Evolutionary conservation across 2,329 filamentous ascomycete species (phyloP), one percentile per base, ranked within the genome.

Genomic region (Sporothrix luriei): DNA sequence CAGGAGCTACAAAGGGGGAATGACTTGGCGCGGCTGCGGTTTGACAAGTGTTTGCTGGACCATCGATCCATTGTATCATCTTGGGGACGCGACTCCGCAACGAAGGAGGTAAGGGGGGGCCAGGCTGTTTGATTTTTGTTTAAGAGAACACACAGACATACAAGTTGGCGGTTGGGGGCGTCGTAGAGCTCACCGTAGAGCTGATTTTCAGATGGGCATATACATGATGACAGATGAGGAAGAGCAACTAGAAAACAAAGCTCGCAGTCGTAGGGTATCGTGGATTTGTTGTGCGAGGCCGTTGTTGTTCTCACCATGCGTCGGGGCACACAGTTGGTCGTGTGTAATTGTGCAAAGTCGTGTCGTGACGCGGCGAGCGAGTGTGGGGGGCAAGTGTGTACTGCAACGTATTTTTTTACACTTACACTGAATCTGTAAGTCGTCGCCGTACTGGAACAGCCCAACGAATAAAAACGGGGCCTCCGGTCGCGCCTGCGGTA

Each of bases 51-150:
- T 70, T 70, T 74, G 72, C 73, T 72, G 70, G 73, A 74, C 74
- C 74, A 70, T 64, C 73, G 72, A 75, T 76, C 74, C 74, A 71
- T 72, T 73, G 75, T 76, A 76, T 75, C 75, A 76, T 69, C 71
- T 62, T 62, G 57, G 38, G 74, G 70, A 76, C 73, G 4, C 46
- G 10, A 64, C 67, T 69, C 48, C 59, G 40, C 74, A 68, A 77
- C 74, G 11, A 75, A 72, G 51, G 62, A 70, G 69, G 4, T 55
- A 33, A 43, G 40, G 40, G 40, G 40, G 14, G 40, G 4, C 6
- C 4, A 16, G 40, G 40, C 74, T 74, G 74, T 74, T 71, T 66
- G 64, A 69, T 51, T 69, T 51, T 54, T 71, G 69, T 69, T 72
- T 67, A 68, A 72, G 69, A 70, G n/a, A 61, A 33, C 54, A 71